Base-by-base conservation (phyloP, 805 yeast genomes). In the Candida sanyiensis region DNA sequence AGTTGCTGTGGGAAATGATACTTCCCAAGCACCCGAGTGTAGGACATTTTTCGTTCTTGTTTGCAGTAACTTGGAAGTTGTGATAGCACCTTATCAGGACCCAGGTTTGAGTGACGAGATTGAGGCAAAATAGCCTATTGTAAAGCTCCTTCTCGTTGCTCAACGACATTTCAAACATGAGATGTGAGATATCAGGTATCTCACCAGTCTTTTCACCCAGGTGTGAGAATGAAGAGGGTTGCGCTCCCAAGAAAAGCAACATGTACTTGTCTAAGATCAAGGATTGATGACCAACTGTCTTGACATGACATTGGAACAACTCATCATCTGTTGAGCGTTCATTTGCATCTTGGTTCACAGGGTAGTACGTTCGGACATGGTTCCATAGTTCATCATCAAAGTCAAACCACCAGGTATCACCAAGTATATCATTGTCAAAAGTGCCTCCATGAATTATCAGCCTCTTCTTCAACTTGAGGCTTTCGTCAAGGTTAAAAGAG, bases 341-440 rank as follows among this genome's bases (percentile, higher is more conserved):
- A 33, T 46, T 19, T 38, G 36, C 33, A 39, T 30, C 21, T 3
- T 29, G 11, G 7, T 28, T 19, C 13, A 24, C 23, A 17, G 61
- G 61, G 15, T 59, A 64, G 37, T 28, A 54, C 0, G 63, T 48
- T 1, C 45, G 40, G 1, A 57, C 24, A 13, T 45, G 35, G 12
- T 34, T 28, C 80, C 80, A 74, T 2, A 51, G 50, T 40, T 69
- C 74, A 1, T 59, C 46, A 21, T 62, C 63, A 19, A 73, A 47
- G 44, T 70, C 69, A 44, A 70, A 73, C 58, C 65, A 62, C 79
- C 79, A 74, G 48, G 66, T 48, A 52, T 73, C 79, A 20, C 74
- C 72, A 19, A 59, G 50, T 9, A 72, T 63, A 13, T 60, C 52
- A 8, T 38, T 32, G 10, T 36, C 43, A 22, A 39, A 45, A 1